phyloP scores from a whole-genome alignment of 805 yeast genomes.

The Vanderwaltozyma verrucispora region DNA sequence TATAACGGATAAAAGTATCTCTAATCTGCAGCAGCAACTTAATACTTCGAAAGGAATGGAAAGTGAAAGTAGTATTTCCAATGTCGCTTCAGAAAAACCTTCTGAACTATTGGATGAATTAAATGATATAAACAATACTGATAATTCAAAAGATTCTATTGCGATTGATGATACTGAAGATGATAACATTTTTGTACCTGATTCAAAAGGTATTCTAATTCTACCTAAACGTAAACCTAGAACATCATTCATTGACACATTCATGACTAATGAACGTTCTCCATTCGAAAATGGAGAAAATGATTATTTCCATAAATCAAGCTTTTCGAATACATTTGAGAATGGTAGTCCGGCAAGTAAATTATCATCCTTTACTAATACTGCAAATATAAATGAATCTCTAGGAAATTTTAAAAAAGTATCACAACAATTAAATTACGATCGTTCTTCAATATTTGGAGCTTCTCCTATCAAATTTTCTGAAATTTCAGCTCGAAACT shows the following conservation, averaged over 20 bases:
- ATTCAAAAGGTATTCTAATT: conserved; percentile 15
- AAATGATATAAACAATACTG: no score
- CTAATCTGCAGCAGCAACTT: conserved; percentile 7
- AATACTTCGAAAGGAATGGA: not conserved
- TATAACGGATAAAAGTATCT: not conserved
- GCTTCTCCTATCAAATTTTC: conserved; percentile 2
- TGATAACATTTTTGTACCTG: not conserved
- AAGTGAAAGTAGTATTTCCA: no score
- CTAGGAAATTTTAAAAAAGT: conserved; percentile 6
- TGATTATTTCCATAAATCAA: conserved; percentile 4
- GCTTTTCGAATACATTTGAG: conserved; percentile 3
- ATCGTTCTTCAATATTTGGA: conserved; percentile 2
- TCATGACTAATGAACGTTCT: conserved; percentile 20
- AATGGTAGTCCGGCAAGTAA: conserved; percentile 16
- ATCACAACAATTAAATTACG: not conserved
- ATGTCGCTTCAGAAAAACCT: no score
- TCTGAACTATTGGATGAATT: not conserved
- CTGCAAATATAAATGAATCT: conserved; percentile 4
- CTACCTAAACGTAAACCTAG: conserved; percentile 13
- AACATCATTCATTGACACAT: conserved; percentile 26
- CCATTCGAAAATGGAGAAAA: conserved; percentile 9
- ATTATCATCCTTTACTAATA: conserved; percentile 10
- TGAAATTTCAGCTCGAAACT: not conserved
- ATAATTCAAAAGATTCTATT: conserved; percentile 1
- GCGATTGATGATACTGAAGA: conserved; percentile 10